Percentiles rank a stretch among this genome's conserved stretches.
Evolutionary conservation across 2,329 filamentous ascomycete species (phyloP).

Genomic region (Amauroascus niger): DNA sequence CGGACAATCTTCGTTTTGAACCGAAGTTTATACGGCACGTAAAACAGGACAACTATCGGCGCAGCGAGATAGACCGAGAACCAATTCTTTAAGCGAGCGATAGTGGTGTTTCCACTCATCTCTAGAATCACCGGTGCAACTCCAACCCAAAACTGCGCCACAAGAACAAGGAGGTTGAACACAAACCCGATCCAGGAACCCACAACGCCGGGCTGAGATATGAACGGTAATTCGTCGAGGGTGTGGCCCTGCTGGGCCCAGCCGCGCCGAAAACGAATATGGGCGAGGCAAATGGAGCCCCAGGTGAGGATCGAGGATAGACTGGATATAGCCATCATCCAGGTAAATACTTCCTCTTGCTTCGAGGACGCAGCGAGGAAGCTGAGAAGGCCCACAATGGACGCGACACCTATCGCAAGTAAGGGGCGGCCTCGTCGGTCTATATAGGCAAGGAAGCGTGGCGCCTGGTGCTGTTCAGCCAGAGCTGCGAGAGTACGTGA

Average conservation of each 20-base stretch:
- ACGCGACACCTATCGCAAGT: conserved; percentile 57
- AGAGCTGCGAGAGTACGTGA: conserved; percentile 67
- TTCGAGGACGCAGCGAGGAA: conserved; percentile 61
- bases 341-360: conserved; percentile 58
- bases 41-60: conserved; percentile 34
- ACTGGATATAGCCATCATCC: conserved; percentile 45
- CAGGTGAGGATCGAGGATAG: conserved; percentile 57
- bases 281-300: conserved; percentile 39
- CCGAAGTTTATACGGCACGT: conserved; percentile 22
- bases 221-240: conserved; percentile 33
- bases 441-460: conserved; percentile 58
- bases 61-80: conserved; percentile 40
- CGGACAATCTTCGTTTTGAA: conserved; percentile 20
- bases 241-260: conserved; percentile 33
- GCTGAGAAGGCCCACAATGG: conserved; percentile 62
- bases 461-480: conserved; percentile 63
- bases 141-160: conserved; percentile 73
- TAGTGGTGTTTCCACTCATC: conserved; percentile 41
- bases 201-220: conserved; percentile 43
- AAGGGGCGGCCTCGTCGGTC: conserved; percentile 52
- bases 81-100: conserved; percentile 42
- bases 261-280: conserved; percentile 40
- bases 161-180: conserved; percentile 52
- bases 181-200: conserved; percentile 54
- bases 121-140: conserved; percentile 53